A percentile compares a stretch with the other conserved stretches of the same genome.
These are phyloP conservation scores for Rhododendron ferrugineum DNA, from an alignment of 148 eudicot species.

Conservation along the genomic window DNA sequence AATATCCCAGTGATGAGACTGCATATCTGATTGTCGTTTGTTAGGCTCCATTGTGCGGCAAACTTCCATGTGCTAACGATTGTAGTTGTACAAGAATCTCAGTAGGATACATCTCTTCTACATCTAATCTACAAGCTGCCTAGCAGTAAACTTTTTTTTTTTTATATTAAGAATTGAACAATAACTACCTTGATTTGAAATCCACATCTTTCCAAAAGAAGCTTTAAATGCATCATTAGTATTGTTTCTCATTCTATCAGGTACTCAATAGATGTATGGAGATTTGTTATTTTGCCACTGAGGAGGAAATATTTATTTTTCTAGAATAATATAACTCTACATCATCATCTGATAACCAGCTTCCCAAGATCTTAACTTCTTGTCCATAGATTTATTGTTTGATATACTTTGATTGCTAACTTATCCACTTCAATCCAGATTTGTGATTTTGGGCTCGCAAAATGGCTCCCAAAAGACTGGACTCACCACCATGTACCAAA, in stretches of 20 bases:
- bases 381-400: not conserved
- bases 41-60: not conserved
- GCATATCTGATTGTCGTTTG: not conserved
- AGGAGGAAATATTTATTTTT: not conserved
- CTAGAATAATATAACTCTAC: not conserved
- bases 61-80: not conserved
- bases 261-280: not conserved
- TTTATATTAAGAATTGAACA: not conserved
- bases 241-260: not conserved
- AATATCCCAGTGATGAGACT: not conserved
- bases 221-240: slow-evolving; percentile 1
- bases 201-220: not conserved
- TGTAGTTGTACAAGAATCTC: not conserved
- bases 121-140: not conserved
- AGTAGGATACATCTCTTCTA: not conserved
- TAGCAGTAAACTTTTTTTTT: not conserved
- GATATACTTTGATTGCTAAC: not conserved
- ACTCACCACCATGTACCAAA: slow-evolving; percentile 60
- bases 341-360: not conserved
- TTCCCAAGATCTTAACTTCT: not conserved
- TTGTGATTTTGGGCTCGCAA: slow-evolving; percentile 89
- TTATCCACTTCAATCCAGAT: slow-evolving; percentile 36
- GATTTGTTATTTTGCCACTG: not conserved
- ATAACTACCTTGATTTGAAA: not conserved
- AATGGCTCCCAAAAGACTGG: slow-evolving; percentile 88